Base-by-base conservation (phyloP, 495 filamentous ascomycete species). In the Aspergillus funiculosus region DNA sequence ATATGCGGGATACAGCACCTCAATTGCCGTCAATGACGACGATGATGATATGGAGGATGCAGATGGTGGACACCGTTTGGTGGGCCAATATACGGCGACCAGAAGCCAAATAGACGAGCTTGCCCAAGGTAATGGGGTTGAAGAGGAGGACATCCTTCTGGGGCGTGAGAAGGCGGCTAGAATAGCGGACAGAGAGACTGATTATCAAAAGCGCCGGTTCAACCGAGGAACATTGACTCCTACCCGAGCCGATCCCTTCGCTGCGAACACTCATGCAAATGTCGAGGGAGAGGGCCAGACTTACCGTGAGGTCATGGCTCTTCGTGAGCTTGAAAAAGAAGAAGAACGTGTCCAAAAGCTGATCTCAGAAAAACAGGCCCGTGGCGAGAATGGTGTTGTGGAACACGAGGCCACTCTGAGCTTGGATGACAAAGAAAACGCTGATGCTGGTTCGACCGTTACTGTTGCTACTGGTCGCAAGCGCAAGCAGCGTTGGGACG, bases 21-120 rank as follows among this genome's bases (percentile, higher is more conserved):
- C 88, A 14, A 92, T 99, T 53, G 84, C 92, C 28, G 78, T 79
- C 8, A 82, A 80, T 64, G 86, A 81, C 61, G 84, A 81, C 27
- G 89, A 94, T 57, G 87, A 89, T 51, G 89, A 89, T 26, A 87
- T 87, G 69, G 75, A 77, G 35, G 89, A 89, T 78, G 81, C 73
- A 51, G 82, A 87, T 60, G 81, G 69, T 51, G 81, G 75, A 42
- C 79, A 86, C 58, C 79, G 85, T 54, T 72, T 99, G 47, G 89
- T 97, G 21, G 94, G 90, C 46, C 94, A 99, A 67, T 99, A 97
- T 66, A 99, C 94, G 9, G 94, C 94, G 14, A 88, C 89, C 11
- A 81, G 78, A 54, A 79, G 82, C 40, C 87, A 95, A 71, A 86
- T 97, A 63, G 87, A 95, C 62, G 94, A 99, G 73, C 91, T 96